Evolutionary conservation across 2,329 filamentous ascomycete genomes (phyloP).

Genomic region (Trichoderma simmonsii): DNA sequence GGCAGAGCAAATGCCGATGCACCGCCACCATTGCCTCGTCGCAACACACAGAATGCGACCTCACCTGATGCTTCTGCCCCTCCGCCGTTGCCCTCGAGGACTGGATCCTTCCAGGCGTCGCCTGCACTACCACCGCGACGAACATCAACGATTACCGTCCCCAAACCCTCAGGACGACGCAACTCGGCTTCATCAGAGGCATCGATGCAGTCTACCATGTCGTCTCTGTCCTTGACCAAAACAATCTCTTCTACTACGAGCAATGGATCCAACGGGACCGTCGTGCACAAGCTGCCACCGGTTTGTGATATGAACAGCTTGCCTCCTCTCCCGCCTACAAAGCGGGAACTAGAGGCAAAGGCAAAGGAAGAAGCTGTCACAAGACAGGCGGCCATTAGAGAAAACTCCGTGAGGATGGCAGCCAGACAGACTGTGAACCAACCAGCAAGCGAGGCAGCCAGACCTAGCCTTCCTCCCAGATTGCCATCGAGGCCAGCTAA

Average conservation of each 20-base stretch:
- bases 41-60: conserved; percentile 25
- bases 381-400: conserved; percentile 16
- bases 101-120: conserved; percentile 32
- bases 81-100: conserved; percentile 35
- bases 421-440: conserved; percentile 24
- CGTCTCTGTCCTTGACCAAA: conserved; percentile 48
- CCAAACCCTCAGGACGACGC: conserved; percentile 41
- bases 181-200: conserved; percentile 58
- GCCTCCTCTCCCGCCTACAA: conserved; percentile 55
- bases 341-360: conserved; percentile 49
- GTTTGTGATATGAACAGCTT: conserved; percentile 54
- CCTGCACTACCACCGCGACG: conserved; percentile 52
- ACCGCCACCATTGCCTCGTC: conserved; percentile 38
- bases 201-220: conserved; percentile 53
- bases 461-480: conserved; percentile 47
- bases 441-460: conserved; percentile 20
- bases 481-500: conserved; percentile 49
- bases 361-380: conserved; percentile 10
- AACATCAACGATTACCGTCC: conserved; percentile 41
- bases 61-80: conserved; percentile 20
- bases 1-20: conserved; percentile 23
- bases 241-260: conserved; percentile 48
- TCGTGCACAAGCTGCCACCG: conserved; percentile 53
- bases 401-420: background rate
- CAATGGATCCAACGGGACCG: conserved; percentile 41